Evolutionary conservation across 768 basidiomycete species (phyloP).

Genomic region (Sporobolomyces pararoseus): DNA sequence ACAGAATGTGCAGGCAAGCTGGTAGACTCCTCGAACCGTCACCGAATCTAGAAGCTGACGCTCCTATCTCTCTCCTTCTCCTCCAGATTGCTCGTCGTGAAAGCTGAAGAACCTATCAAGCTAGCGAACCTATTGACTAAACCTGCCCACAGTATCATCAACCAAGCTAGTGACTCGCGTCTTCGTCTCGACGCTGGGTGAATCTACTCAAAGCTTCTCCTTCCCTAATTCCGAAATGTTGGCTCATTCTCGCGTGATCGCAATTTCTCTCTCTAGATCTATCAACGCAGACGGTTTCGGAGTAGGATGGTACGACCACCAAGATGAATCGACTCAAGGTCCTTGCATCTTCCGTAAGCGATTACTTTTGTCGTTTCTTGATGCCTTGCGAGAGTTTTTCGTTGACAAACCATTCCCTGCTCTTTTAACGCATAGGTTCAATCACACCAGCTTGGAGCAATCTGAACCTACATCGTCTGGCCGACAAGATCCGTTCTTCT

Average conservation of each 20-base stretch:
- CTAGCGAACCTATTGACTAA: conserved; percentile 89
- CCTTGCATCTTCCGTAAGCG: conserved; percentile 80
- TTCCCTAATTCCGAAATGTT: neutral
- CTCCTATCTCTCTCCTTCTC: too few relatives aligned
- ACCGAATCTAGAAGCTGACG: too few relatives aligned
- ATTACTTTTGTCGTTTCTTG: neutral
- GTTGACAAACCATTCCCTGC: neutral
- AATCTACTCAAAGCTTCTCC: conserved; percentile 32
- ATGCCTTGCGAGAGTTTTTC: too few relatives aligned
- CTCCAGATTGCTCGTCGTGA: conserved; percentile 64
- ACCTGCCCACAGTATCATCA: conserved; percentile 92
- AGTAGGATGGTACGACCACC: conserved; percentile 67
- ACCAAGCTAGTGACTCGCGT: conserved; percentile 92
- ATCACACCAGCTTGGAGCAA: conserved; percentile 85
- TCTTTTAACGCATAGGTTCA: neutral
- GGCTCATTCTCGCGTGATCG: neutral
- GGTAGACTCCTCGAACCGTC: too few relatives aligned
- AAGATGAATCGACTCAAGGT: conserved; percentile 17
- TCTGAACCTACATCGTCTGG: conserved; percentile 81
- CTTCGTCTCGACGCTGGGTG: conserved; percentile 56
- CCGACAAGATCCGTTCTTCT: conserved; percentile 94
- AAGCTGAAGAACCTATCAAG: conserved; percentile 87
- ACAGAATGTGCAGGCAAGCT: too few relatives aligned
- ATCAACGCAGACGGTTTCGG: conserved; percentile 74
- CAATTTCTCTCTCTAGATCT: neutral